Conservation (phyloP, 2,329 filamentous ascomycete genomes). For the Trichoderma harzianum region DNA sequence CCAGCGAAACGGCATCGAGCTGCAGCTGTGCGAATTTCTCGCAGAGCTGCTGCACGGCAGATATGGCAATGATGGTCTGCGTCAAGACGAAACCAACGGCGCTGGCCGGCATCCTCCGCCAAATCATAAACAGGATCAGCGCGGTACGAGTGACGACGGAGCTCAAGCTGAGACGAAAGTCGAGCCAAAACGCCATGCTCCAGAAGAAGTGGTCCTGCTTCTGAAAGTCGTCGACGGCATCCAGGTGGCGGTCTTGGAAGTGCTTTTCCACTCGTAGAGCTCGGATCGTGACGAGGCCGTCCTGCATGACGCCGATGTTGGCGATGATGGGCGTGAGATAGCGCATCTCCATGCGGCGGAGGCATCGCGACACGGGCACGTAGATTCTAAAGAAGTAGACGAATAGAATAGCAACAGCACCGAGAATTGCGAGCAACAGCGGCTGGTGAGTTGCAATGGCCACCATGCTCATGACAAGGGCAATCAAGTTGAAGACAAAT, state of each 20-base stretch:
- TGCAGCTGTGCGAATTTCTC: constrained; percentile 79
- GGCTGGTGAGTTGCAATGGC: constrained; percentile 81
- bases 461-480: constrained; percentile 67
- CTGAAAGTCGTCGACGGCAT: constrained; percentile 82
- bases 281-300: constrained; percentile 81
- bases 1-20: constrained; percentile 88
- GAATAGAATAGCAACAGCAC: constrained; percentile 65
- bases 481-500: constrained; percentile 67
- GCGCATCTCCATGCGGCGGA: constrained; percentile 83
- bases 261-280: constrained; percentile 75
- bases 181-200: constrained; percentile 81
- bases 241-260: constrained; percentile 77
- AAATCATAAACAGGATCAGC: constrained; percentile 71
- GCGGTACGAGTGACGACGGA: constrained; percentile 71
- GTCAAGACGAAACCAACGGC: constrained; percentile 81
- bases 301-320: constrained; percentile 84
- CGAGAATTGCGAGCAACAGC: constrained; percentile 68
- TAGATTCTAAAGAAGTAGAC: constrained; percentile 72
- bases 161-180: constrained; percentile 61
- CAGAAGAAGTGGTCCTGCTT: constrained; percentile 97
- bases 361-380: constrained; percentile 76
- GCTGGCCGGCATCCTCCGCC: constrained; percentile 70
- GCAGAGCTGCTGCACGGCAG: constrained; percentile 56
- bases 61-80: constrained; percentile 37
- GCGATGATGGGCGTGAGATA: constrained; percentile 85